Percentiles rank a stretch among this genome's conserved stretches.
Conservation (phyloP, 1,284 basidiomycete species). For the Cryptococcus sp. region DNA sequence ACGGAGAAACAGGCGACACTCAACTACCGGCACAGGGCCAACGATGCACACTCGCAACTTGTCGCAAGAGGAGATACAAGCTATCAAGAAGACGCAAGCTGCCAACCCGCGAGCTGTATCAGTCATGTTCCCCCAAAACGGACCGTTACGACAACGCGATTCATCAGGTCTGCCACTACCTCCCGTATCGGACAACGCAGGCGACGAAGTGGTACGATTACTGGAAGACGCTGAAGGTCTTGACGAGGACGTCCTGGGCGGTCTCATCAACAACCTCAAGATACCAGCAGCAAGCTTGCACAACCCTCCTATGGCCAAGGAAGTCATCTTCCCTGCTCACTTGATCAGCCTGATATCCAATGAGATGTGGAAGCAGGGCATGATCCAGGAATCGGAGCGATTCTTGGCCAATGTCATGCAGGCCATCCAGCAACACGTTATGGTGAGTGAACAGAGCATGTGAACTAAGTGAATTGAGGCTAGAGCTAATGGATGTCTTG, state of each 20-base stretch:
- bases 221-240: conserved; percentile 89
- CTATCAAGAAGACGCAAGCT: conserved; percentile 65
- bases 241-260: conserved; percentile 92
- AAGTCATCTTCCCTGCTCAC: conserved; percentile 99
- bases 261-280: conserved; percentile 87
- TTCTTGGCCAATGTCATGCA: conserved; percentile 99
- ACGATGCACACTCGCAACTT: conserved; percentile 64
- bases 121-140: conserved; percentile 79
- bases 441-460: conserved; percentile 64
- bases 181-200: conserved; percentile 80
- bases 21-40: conserved; percentile 38
- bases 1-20: conserved; percentile 59
- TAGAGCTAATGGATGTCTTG: not conserved
- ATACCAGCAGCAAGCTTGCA: conserved; percentile 88
- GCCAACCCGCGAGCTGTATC: conserved; percentile 87
- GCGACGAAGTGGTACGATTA: conserved; percentile 91
- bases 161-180: conserved; percentile 64
- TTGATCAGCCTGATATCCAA: conserved; percentile 96
- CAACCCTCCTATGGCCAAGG: conserved; percentile 91
- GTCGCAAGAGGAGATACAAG: conserved; percentile 74
- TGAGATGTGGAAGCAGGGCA: conserved; percentile 99
- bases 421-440: conserved; percentile 94
- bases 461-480: not conserved
- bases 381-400: conserved; percentile 94
- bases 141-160: conserved; percentile 60